Base-by-base conservation (phyloP, 2,329 filamentous ascomycete species). In the Ramularia endophylla region DNA sequence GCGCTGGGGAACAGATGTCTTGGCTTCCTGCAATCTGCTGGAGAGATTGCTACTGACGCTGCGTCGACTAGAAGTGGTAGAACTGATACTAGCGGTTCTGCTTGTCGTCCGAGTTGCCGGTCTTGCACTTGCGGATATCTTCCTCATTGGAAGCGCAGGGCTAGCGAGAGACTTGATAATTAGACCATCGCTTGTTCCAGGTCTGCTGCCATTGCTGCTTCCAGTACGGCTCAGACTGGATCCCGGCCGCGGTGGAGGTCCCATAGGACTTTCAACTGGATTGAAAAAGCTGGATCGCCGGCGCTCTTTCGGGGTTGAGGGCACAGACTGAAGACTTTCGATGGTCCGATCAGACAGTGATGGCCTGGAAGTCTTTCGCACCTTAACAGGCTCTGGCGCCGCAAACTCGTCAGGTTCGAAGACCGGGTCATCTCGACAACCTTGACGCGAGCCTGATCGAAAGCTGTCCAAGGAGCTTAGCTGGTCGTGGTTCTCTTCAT, bases 311-410 rank as follows among this genome's bases (percentile, higher is more conserved):
- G 89, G 88, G 1, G 88, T 92, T 0, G 85, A 80, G 0, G 88
- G 85, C 20, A 95, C 69, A 34, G 80, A 77, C 3, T 87, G 76
- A 5, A 95, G 68, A 0, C 87, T 94, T 61, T 94, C 87, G 30
- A 94, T 81, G 0, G 89, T 94, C 43, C 90, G 74, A 54, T 95
- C 89, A 0, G 84, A 80, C 3, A 95, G 70, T 0, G 86, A 89
- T 11, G 68, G 68, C 9, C 70, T 59, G 5, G 61, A 59, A 4
- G 65, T 55, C 50, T 38, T 76, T 71, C 41, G 51, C 43, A 13
- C 43, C n/a, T 53, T 42, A 25, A 34, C 40, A 27, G 43, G 35
- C 32, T 50, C 48, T 18, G 47, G 36, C 19, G 38, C 42, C 18
- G 52, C 41, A 13, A 51, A 41, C 37, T 51, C 52, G 7, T 47